Percentiles rank a stretch among this genome's conserved stretches.
Conservation (phyloP, 208 protist species). For the Trichomonas tenax region DNA sequence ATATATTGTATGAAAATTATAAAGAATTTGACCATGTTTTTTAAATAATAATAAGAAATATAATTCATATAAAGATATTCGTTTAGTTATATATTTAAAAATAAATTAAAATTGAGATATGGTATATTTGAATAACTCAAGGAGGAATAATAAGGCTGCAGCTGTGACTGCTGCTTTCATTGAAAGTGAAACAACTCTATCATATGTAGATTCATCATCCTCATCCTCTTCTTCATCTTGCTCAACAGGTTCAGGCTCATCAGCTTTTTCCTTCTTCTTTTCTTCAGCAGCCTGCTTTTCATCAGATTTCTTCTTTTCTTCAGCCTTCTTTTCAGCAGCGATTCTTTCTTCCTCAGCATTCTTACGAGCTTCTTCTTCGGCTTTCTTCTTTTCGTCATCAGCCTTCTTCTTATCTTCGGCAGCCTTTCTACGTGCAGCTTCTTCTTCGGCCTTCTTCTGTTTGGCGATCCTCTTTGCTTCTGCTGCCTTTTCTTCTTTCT, state of each 20-base stretch:
- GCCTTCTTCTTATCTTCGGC: neutral
- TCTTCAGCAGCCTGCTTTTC: neutral
- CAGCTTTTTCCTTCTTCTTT: neutral
- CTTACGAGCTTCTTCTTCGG: neutral
- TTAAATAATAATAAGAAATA: too few species aligned
- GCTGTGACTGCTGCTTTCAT: too few species aligned
- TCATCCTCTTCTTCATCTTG: neutral
- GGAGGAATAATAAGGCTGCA: too few species aligned
- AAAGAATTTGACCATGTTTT: too few species aligned
- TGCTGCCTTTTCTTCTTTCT: neutral
- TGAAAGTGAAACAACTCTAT: too few species aligned
- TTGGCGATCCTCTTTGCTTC: neutral
- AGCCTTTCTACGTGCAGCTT: neutral
- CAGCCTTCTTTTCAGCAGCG: neutral
- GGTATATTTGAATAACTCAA: too few species aligned
- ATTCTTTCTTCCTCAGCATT: too few species aligned
- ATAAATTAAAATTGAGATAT: too few species aligned
- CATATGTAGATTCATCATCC: too few species aligned
- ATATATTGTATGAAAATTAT: too few species aligned
- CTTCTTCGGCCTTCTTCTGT: neutral
- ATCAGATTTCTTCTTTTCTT: neutral
- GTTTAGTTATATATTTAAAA: too few species aligned
- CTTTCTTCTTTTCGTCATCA: neutral
- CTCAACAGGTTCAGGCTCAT: neutral
- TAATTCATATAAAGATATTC: too few species aligned